Conservation (phyloP, 1,139 yeast species). For the Schizosaccharomyces versatilis region DNA sequence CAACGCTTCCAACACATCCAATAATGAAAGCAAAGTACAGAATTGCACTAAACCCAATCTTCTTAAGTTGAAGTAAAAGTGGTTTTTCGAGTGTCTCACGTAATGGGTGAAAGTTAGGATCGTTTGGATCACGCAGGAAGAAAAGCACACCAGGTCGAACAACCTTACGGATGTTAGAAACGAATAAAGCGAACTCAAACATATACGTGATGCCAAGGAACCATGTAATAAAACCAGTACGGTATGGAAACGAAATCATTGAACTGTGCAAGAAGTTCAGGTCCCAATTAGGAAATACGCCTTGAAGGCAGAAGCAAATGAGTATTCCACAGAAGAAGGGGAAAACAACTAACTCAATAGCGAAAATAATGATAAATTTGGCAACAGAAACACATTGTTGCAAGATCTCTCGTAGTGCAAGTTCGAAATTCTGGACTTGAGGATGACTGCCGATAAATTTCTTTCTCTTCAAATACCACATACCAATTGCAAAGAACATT, state of each 20-base stretch:
- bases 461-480: conserved; percentile 11
- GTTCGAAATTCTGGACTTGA: conserved; percentile 11
- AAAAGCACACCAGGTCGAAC: conserved; percentile 75
- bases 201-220: conserved; percentile 60
- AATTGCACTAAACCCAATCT: conserved; percentile 52
- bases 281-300: conserved; percentile 32
- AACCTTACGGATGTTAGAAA: conserved; percentile 60
- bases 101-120: conserved; percentile 70
- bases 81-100: conserved; percentile 74
- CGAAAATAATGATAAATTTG: conserved; percentile 46
- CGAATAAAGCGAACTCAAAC: conserved; percentile 68
- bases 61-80: conserved; percentile 42
- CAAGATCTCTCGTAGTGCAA: conserved; percentile 11
- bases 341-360: conserved; percentile 59
- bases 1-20: conserved; percentile 50
- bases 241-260: conserved; percentile 14
- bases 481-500: conserved; percentile 9
- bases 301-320: conserved; percentile 9
- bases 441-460: conserved; percentile 6
- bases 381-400: conserved; percentile 30
- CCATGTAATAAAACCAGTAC: conserved; percentile 32
- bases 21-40: conserved; percentile 56
- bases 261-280: background rate
- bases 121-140: conserved; percentile 85
- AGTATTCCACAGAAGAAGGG: conserved; percentile 74